Evolutionary conservation across 2,329 filamentous ascomycete genomes (phyloP).

Genomic region (Aureobasidium lini): DNA sequence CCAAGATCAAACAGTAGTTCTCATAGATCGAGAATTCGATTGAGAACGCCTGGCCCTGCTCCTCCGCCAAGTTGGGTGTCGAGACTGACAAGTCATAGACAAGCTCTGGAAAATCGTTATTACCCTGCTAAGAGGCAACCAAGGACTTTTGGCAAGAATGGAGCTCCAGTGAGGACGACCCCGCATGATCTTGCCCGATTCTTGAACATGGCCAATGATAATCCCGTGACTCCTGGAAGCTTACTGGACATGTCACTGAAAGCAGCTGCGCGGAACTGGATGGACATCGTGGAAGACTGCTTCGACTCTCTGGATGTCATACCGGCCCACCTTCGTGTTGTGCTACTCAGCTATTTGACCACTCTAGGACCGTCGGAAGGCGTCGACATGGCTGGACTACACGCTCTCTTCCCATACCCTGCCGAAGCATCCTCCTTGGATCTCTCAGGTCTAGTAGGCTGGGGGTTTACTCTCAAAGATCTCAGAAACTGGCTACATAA

Average conservation of each 20-base stretch:
- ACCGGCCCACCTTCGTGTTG: constrained; percentile 44
- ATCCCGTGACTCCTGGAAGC: constrained; percentile 25
- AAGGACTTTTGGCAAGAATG: constrained; percentile 11
- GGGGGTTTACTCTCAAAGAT: constrained; percentile 40
- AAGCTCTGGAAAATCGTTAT: not conserved
- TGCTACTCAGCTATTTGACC: constrained; percentile 50
- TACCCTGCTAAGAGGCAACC: not conserved
- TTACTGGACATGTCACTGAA: constrained; percentile 47
- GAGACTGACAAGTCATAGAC: constrained; percentile 19
- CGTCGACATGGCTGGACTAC: constrained; percentile 39
- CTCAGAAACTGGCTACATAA: constrained; percentile 37
- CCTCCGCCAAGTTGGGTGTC: constrained; percentile 40
- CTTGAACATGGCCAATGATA: constrained; percentile 17
- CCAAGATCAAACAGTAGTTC: constrained; percentile 31
- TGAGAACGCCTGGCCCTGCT: constrained; percentile 36
- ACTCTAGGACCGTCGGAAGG: constrained; percentile 39
- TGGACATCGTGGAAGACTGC: constrained; percentile 50
- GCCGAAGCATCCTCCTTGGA: constrained; percentile 46
- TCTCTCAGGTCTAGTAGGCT: constrained; percentile 43
- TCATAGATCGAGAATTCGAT: constrained; percentile 24
- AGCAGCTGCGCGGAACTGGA: constrained; percentile 49
- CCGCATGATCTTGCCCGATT: constrained; percentile 23
- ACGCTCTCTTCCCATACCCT: constrained; percentile 42
- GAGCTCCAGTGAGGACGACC: constrained; percentile 20
- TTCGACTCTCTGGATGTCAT: constrained; percentile 46